Conservation (phyloP, 2,329 filamentous ascomycete genomes). For the Arthrobotrys entomopaga region DNA sequence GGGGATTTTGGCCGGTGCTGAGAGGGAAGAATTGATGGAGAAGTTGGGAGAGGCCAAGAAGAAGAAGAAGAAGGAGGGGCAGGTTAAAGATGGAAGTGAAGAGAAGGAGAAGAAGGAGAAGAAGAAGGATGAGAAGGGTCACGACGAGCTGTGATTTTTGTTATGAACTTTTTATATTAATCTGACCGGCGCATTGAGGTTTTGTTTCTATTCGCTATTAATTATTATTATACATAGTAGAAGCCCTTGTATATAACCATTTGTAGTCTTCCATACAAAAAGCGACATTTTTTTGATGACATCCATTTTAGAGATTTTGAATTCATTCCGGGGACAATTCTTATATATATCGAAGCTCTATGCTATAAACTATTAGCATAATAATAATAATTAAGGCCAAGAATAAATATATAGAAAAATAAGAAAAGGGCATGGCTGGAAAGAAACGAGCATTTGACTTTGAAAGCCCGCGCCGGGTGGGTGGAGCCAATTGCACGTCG, state of each 20-base stretch:
- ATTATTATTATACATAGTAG: too few relatives aligned
- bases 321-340: too few relatives aligned
- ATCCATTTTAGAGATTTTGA: too few relatives aligned
- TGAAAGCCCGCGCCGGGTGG: too few relatives aligned
- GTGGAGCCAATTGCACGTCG: background rate
- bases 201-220: background rate
- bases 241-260: background rate
- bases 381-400: too few relatives aligned
- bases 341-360: too few relatives aligned
- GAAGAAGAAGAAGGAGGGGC: conserved; percentile 18
- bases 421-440: too few relatives aligned
- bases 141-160: conserved; percentile 27
- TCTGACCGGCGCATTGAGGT: background rate
- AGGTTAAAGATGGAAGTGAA: too few relatives aligned
- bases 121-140: conserved; percentile 56
- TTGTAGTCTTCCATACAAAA: background rate
- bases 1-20: conserved; percentile 56
- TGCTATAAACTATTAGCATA: too few relatives aligned
- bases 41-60: conserved; percentile 52
- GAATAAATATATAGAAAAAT: too few relatives aligned
- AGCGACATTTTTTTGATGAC: background rate
- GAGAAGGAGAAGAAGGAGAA: conserved; percentile 35
- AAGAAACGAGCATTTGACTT: too few relatives aligned
- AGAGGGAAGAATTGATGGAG: conserved; percentile 57
- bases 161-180: background rate